Percentiles rank a stretch among this genome's conserved stretches.
Evolutionary conservation across 805 yeast species (phyloP).

Genomic region (Yamadazyma endophytica): DNA sequence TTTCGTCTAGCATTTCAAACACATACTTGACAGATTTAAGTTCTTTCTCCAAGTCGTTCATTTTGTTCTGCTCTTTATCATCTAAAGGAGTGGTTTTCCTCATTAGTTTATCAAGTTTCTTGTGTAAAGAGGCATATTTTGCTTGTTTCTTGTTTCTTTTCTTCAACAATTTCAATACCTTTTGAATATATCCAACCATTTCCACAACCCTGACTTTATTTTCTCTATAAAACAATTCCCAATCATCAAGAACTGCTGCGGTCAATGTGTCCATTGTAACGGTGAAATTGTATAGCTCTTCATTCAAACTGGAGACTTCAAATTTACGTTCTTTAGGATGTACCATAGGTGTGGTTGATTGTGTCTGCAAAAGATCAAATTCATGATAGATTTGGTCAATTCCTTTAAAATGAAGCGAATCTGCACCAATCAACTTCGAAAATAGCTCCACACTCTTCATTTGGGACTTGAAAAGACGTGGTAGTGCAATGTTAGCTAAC

Average conservation of each 20-base stretch:
- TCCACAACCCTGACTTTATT: constrained; percentile 32
- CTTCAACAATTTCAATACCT: constrained; percentile 35
- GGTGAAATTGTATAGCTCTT: constrained; percentile 24
- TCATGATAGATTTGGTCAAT: constrained; percentile 25
- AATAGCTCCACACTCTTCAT: constrained; percentile 26
- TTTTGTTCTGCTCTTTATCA: constrained; percentile 34
- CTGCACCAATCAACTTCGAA: constrained; percentile 25
- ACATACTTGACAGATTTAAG: constrained; percentile 24
- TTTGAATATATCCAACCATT: constrained; percentile 34
- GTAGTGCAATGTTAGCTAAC: constrained; percentile 22
- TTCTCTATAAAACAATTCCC: constrained; percentile 22
- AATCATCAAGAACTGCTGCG: constrained; percentile 14
- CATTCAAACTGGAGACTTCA: constrained; percentile 18
- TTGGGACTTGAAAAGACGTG: constrained; percentile 28
- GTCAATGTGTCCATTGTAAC: constrained; percentile 17
- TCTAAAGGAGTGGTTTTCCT: constrained; percentile 25
- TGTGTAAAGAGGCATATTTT: constrained; percentile 35
- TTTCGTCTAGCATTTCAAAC: constrained; percentile 35
- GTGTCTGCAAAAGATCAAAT: constrained; percentile 24
- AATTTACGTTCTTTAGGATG: constrained; percentile 35
- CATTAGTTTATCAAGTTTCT: constrained; percentile 34
- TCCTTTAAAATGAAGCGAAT: constrained; percentile 33
- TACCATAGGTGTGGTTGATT: constrained; percentile 23
- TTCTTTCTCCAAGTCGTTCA: constrained; percentile 26
- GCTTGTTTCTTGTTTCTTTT: constrained; percentile 42